Conservation (phyloP, 352 stramenopile species). For the Globisporangium barbulae region DNA sequence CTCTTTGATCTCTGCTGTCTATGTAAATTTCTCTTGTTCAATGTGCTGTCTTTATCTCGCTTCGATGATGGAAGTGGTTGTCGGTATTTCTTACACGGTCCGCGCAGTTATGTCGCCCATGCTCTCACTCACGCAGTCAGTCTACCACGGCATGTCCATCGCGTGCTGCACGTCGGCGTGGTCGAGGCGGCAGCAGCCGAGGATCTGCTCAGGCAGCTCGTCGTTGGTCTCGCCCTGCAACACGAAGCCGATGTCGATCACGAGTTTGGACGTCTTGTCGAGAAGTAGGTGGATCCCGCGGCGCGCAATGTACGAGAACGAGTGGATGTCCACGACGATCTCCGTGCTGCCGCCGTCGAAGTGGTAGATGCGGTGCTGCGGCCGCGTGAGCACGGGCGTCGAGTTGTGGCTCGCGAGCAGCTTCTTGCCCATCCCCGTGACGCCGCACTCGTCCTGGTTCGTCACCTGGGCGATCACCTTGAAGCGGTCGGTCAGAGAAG, state of each 20-base stretch:
- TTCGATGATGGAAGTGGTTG: background rate
- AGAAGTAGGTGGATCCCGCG: slow-evolving; percentile 76
- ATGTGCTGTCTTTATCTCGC: background rate
- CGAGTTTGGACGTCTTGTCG: slow-evolving; percentile 70
- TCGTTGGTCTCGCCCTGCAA: slow-evolving; percentile 86
- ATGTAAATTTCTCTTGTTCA: background rate
- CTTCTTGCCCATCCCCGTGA: slow-evolving; percentile 76
- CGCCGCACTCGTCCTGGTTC: slow-evolving; percentile 79
- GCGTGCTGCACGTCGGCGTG: slow-evolving; percentile 65
- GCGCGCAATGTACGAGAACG: slow-evolving; percentile 82
- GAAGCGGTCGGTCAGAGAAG: slow-evolving; percentile 74
- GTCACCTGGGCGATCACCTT: slow-evolving; percentile 86
- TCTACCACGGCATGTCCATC: slow-evolving; percentile 41
- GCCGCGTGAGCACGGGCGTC: slow-evolving; percentile 78
- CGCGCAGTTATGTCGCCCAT: background rate
- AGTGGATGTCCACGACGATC: slow-evolving; percentile 77
- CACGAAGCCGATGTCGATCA: slow-evolving; percentile 88
- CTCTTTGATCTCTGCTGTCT: background rate
- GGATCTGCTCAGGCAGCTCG: slow-evolving; percentile 82
- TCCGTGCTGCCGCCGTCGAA: slow-evolving; percentile 62
- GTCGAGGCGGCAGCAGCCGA: slow-evolving; percentile 82
- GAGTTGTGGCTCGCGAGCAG: slow-evolving; percentile 77
- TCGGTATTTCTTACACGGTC: slow-evolving; percentile 1
- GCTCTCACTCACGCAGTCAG: background rate
- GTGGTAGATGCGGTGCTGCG: slow-evolving; percentile 84